phyloP scores from a whole-genome alignment of 2,329 filamentous ascomycete species.

The Aureobasidium musti region DNA sequence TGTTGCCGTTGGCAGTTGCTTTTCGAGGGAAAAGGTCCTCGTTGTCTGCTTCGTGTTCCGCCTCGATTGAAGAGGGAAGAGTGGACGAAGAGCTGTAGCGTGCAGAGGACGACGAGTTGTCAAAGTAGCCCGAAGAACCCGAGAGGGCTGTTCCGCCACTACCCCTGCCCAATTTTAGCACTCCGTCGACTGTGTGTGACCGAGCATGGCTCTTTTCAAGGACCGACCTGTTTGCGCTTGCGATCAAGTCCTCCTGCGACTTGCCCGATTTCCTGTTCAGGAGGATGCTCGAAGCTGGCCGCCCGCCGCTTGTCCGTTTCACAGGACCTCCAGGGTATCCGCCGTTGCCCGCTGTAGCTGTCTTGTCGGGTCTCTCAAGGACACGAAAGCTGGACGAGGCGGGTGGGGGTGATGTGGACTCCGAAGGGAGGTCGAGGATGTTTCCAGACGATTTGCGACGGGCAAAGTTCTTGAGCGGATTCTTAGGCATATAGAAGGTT shows the following conservation, averaged over 20 bases:
- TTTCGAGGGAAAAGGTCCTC: conserved; percentile 43
- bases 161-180: conserved; percentile 46
- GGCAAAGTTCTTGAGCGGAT: conserved; percentile 55
- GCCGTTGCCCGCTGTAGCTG: conserved; percentile 48
- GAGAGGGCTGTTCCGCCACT: conserved; percentile 55
- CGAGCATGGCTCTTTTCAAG: conserved; percentile 19
- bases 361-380: conserved; percentile 54
- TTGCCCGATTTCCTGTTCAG: conserved; percentile 40
- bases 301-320: conserved; percentile 40
- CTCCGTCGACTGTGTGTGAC: conserved; percentile 45
- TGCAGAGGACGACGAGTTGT: conserved; percentile 48
- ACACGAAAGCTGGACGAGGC: conserved; percentile 54
- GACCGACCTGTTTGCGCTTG: conserved; percentile 40
- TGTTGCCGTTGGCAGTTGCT: conserved; percentile 44
- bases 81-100: conserved; percentile 59
- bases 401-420: conserved; percentile 26
- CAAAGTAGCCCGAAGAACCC: conserved; percentile 48
- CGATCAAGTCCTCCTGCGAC: conserved; percentile 40
- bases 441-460: conserved; percentile 59
- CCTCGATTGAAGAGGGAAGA: conserved; percentile 57
- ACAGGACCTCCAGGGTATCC: conserved; percentile 35
- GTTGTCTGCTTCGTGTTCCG: conserved; percentile 40
- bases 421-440: conserved; percentile 47
- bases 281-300: conserved; percentile 42
- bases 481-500: conserved; percentile 54